These are phyloP conservation scores for Peribolospora baueri DNA, from an alignment of 768 basidiomycete species.

Conservation along the genomic window DNA sequence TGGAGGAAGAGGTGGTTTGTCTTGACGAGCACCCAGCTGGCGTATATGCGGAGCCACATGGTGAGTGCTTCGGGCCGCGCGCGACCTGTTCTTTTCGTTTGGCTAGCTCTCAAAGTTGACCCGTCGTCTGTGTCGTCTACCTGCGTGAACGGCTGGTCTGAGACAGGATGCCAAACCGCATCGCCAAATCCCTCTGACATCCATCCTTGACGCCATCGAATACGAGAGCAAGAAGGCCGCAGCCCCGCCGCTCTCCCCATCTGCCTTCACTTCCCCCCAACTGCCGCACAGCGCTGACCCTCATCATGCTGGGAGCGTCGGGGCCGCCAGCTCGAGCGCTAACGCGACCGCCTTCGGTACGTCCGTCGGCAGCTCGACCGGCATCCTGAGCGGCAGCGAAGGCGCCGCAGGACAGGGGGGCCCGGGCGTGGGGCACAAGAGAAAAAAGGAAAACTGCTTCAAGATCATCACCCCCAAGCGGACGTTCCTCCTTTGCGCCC, in stretches of 20 bases:
- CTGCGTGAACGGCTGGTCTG: too few species aligned
- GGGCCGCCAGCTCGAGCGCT: neutral
- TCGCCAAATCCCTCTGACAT: constrained; percentile 55
- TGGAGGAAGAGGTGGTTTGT: constrained; percentile 98
- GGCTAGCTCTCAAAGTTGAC: neutral
- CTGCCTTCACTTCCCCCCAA: neutral
- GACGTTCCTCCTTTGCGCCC: constrained; percentile 68
- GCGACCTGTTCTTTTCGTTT: neutral
- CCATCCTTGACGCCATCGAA: constrained; percentile 80
- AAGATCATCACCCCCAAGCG: constrained; percentile 90
- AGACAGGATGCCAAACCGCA: constrained; percentile 68
- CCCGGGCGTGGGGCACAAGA: constrained; percentile 21
- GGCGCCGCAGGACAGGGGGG: constrained; percentile 12
- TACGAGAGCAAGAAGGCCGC: constrained; percentile 32
- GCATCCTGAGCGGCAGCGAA: neutral
- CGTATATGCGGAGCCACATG: constrained; percentile 88
- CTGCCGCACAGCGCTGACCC: too few species aligned
- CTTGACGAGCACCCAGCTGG: constrained; percentile 59
- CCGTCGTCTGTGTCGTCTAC: too few species aligned
- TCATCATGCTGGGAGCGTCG: too few species aligned
- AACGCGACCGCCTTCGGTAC: too few species aligned
- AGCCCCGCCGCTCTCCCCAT: constrained; percentile 1
- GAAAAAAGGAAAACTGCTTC: constrained; percentile 43
- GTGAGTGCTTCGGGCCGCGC: constrained; percentile 26
- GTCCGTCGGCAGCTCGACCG: neutral